Conservation (phyloP, 257 asterid genomes). For the Solanum microdontum region DNA sequence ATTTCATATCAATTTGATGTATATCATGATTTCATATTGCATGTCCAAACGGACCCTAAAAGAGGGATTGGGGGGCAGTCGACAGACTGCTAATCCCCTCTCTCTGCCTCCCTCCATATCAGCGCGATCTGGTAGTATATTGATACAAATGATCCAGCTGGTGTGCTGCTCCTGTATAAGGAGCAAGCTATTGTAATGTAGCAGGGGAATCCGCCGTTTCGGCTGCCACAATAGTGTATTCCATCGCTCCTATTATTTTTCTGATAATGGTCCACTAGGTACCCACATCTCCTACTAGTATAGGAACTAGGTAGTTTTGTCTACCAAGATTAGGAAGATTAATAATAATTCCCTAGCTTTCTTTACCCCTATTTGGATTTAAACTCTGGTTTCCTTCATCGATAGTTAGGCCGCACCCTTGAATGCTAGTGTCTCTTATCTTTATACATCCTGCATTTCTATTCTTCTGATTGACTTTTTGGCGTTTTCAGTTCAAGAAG, state of each 20-base stretch:
- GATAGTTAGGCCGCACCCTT: neutral
- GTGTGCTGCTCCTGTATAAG: neutral
- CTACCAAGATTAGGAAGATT: neutral
- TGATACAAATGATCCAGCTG: neutral
- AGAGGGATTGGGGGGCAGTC: neutral
- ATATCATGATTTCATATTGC: neutral
- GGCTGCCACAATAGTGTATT: neutral
- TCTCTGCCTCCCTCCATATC: neutral
- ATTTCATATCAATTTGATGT: neutral
- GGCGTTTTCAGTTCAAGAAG: constrained; percentile 11
- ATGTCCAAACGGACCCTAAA: neutral
- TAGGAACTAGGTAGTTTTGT: neutral
- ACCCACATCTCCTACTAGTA: neutral
- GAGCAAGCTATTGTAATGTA: neutral
- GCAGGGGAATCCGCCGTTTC: neutral
- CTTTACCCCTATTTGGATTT: neutral
- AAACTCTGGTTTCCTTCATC: neutral
- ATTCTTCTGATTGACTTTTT: neutral
- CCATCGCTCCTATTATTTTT: neutral
- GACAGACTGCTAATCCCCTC: neutral
- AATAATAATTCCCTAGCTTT: neutral
- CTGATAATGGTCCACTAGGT: neutral
- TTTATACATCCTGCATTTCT: neutral
- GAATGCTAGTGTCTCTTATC: neutral
- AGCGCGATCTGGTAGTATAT: neutral